phyloP scores from a whole-genome alignment of 208 protist genomes.

The Histomonas meleagridis region DNA sequence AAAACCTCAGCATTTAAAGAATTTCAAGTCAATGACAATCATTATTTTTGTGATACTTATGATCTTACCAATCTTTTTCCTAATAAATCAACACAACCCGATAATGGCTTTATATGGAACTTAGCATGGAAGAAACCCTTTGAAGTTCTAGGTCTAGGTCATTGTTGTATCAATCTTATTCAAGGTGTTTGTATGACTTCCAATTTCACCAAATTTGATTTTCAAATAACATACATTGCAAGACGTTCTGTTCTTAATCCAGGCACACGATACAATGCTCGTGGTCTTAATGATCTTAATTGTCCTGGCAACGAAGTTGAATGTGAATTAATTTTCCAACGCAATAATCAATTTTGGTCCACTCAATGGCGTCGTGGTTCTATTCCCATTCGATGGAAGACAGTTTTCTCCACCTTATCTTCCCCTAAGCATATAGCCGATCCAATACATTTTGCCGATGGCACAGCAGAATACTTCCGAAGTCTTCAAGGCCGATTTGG shows the following conservation, averaged over 20 bases:
- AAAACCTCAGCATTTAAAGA: neutral
- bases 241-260: constrained; percentile 6
- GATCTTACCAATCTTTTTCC: neutral
- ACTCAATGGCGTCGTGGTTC: neutral
- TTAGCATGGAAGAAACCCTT: neutral
- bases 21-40: neutral
- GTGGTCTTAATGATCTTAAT: neutral
- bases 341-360: neutral
- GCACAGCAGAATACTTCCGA: constrained; percentile 10
- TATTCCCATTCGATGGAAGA: constrained; percentile 9
- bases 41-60: constrained; percentile 29
- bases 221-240: neutral
- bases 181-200: neutral
- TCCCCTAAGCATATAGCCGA: neutral
- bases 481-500: neutral
- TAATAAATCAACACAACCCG: neutral
- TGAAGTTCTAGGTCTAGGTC: neutral
- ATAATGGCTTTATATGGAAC: neutral
- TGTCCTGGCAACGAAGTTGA: constrained; percentile 22
- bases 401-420: neutral
- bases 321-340: neutral
- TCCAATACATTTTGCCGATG: neutral
- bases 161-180: neutral
- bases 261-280: neutral
- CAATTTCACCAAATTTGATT: neutral